phyloP scores from a whole-genome alignment of 352 stramenopile species.

The Phytophthora idaei region DNA sequence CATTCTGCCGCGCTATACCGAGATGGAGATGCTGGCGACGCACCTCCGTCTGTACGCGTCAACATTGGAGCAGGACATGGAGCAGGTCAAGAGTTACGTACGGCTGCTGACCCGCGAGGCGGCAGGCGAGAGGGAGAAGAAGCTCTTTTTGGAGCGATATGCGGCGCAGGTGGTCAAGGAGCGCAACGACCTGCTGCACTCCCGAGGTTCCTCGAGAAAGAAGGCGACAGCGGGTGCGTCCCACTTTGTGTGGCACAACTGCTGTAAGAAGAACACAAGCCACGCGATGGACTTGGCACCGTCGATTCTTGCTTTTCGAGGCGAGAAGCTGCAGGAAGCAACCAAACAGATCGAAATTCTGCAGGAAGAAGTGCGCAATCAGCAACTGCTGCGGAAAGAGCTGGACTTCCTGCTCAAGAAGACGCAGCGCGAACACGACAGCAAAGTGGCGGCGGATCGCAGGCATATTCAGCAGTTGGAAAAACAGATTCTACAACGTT shows the following conservation, averaged over 20 bases:
- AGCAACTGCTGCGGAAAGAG: slow-evolving; percentile 63
- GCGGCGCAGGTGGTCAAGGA: slow-evolving; percentile 86
- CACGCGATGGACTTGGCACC: slow-evolving; percentile 71
- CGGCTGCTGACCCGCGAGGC: slow-evolving; percentile 59
- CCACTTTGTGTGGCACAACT: slow-evolving; percentile 83
- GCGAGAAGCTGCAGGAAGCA: slow-evolving; percentile 73
- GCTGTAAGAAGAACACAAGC: slow-evolving; percentile 79
- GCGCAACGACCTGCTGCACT: slow-evolving; percentile 80
- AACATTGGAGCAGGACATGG: slow-evolving; percentile 77
- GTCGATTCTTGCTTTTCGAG: slow-evolving; percentile 75
- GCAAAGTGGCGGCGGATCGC: slow-evolving; percentile 55
- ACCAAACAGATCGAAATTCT: slow-evolving; percentile 51
- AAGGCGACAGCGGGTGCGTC: slow-evolving; percentile 19
- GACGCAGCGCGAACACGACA: slow-evolving; percentile 76
- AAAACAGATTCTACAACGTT: slow-evolving; percentile 73
- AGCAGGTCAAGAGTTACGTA: slow-evolving; percentile 69
- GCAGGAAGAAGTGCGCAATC: slow-evolving; percentile 69
- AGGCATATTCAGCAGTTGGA: slow-evolving; percentile 79
- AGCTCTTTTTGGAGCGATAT: slow-evolving; percentile 81
- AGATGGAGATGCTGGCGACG: slow-evolving; percentile 85
- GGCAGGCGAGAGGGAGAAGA: slow-evolving; percentile 68
- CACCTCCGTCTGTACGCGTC: slow-evolving; percentile 77
- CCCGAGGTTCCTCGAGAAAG: slow-evolving; percentile 52
- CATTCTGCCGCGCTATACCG: slow-evolving; percentile 76
- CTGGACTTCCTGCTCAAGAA: slow-evolving; percentile 76